Conservation (phyloP, 768 basidiomycete species). For the Gymnopilus junonius region DNA sequence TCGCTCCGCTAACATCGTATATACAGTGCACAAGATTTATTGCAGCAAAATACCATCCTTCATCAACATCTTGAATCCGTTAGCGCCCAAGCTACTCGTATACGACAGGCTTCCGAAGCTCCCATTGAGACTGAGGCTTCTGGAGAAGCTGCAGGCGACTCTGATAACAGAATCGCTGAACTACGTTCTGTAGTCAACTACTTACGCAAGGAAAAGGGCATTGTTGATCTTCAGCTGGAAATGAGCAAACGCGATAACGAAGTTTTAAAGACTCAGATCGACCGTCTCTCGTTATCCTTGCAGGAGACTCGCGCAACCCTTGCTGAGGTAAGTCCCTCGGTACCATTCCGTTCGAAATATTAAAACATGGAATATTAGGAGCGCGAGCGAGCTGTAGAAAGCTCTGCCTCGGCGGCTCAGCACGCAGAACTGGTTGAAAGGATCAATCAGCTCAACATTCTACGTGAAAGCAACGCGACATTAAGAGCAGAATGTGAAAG, state of each 20-base stretch:
- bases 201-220: conserved; percentile 89
- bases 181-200: conserved; percentile 80
- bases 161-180: conserved; percentile 70
- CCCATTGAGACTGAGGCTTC: conserved; percentile 37
- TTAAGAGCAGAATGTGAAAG: conserved; percentile 77
- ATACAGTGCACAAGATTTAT: conserved; percentile 71
- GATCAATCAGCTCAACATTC: conserved; percentile 84
- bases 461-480: conserved; percentile 88
- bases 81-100: conserved; percentile 81
- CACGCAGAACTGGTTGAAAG: conserved; percentile 85
- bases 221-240: conserved; percentile 86
- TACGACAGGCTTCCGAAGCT: conserved; percentile 69
- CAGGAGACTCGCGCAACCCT: conserved; percentile 73
- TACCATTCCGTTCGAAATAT: not conserved
- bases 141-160: conserved; percentile 50
- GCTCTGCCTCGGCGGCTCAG: conserved; percentile 73
- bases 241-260: conserved; percentile 76
- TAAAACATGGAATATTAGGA: conserved; percentile 51
- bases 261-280: conserved; percentile 75
- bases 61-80: conserved; percentile 87
- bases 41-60: conserved; percentile 74
- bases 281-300: conserved; percentile 69
- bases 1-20: not conserved
- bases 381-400: conserved; percentile 75
- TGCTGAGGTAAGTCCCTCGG: conserved; percentile 55